phyloP scores from a whole-genome alignment of 768 basidiomycete species.

The Termitomyces eurrhizus region DNA sequence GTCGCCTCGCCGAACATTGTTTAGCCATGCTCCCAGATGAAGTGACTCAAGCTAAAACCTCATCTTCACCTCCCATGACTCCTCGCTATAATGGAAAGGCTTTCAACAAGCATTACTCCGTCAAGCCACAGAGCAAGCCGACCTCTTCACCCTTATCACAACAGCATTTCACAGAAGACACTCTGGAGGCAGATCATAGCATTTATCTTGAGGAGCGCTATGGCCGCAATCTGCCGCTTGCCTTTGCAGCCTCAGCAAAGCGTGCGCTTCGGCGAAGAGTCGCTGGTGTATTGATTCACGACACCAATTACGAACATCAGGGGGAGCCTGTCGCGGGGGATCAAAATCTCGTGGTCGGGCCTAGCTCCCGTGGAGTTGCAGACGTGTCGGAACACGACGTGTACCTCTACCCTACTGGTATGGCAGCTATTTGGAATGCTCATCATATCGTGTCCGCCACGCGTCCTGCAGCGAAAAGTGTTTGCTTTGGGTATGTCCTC shows the following conservation, averaged over 20 bases:
- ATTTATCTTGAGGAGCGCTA: conserved; percentile 93
- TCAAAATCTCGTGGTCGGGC: conserved; percentile 46
- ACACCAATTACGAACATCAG: conserved; percentile 37
- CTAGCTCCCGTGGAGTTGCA: conserved; percentile 63
- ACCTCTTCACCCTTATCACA: conserved; percentile 6
- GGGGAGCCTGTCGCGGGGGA: conserved; percentile 38
- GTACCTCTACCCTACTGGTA: conserved; percentile 82
- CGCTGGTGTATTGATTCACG: conserved; percentile 76
- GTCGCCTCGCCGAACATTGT: conserved; percentile 80
- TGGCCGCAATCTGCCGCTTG: conserved; percentile 80
- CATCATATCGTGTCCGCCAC: conserved; percentile 64
- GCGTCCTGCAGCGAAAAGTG: conserved; percentile 67
- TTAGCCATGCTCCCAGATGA: conserved; percentile 63
- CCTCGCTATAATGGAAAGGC: conserved; percentile 35
- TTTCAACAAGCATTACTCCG: conserved; percentile 58
- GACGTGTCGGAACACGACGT: conserved; percentile 84
- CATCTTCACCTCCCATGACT: conserved; percentile 23
- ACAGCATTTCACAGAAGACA: conserved; percentile 31
- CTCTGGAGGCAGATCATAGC: conserved; percentile 55
- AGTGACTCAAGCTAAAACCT: conserved; percentile 19
- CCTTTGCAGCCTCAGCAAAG: conserved; percentile 77
- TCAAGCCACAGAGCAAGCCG: conserved; percentile 23
- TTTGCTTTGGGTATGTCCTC: conserved; percentile 83
- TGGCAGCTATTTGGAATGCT: conserved; percentile 93
- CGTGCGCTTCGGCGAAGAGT: conserved; percentile 83